Conservation (phyloP, 108 stramenopile species). For the Cylindrotheca closterium region DNA sequence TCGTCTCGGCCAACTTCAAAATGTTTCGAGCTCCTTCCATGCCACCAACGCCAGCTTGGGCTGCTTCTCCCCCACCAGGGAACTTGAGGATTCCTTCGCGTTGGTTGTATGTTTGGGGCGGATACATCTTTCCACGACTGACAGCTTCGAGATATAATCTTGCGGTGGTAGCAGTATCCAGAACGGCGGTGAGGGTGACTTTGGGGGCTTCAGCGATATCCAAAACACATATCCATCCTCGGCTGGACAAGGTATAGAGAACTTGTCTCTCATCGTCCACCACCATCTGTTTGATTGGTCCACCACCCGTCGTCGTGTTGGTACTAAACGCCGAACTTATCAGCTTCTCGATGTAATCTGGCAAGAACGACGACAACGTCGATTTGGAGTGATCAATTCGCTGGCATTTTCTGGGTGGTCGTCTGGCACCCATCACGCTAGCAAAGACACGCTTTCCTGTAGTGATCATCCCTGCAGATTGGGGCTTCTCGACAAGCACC, state of each 20-base stretch:
- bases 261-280: slow-evolving; percentile 67
- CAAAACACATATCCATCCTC: slow-evolving; percentile 77
- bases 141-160: slow-evolving; percentile 77
- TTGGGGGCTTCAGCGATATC: slow-evolving; percentile 43
- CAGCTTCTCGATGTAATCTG: slow-evolving; percentile 52
- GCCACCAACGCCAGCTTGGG: slow-evolving; percentile 84
- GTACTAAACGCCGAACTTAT: slow-evolving; percentile 40
- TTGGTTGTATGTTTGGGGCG: slow-evolving; percentile 42
- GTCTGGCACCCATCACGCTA: slow-evolving; percentile 18
- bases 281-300: slow-evolving; percentile 67
- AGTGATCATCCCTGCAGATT: slow-evolving; percentile 15
- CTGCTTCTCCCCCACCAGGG: slow-evolving; percentile 66
- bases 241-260: slow-evolving; percentile 73
- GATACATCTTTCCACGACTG: slow-evolving; percentile 62
- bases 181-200: slow-evolving; percentile 43
- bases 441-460: slow-evolving; percentile 62
- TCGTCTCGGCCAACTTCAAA: slow-evolving; percentile 59
- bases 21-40: slow-evolving; percentile 85
- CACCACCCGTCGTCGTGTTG: slow-evolving; percentile 54
- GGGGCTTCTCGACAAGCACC: slow-evolving; percentile 12
- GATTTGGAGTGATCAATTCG: slow-evolving; percentile 74
- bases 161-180: slow-evolving; percentile 61
- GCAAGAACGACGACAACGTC: slow-evolving; percentile 48
- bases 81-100: slow-evolving; percentile 57
- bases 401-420: slow-evolving; percentile 73